phyloP scores from a whole-genome alignment of 768 basidiomycete species.

The Calocybe gangraenosa region DNA sequence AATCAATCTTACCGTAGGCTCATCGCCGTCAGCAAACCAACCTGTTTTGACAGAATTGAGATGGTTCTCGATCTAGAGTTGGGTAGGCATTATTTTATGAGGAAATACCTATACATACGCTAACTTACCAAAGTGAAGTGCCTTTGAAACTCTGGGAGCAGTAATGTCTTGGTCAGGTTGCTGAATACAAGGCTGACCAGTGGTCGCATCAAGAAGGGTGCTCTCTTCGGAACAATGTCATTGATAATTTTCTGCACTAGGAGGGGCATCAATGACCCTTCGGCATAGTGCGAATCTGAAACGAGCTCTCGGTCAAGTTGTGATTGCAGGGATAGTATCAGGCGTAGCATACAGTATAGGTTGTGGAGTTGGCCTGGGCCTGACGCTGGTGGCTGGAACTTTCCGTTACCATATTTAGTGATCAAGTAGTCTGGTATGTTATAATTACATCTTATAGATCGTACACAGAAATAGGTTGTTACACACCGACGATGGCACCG shows the following conservation, averaged over 20 bases:
- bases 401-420: conserved; percentile 17
- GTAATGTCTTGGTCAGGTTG: conserved; percentile 19
- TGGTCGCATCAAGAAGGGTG: conserved; percentile 34
- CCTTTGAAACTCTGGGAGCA: conserved; percentile 25
- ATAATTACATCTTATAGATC: not conserved
- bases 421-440: conserved; percentile 17
- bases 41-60: conserved; percentile 10
- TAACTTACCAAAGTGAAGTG: conserved; percentile 25
- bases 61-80: conserved; percentile 13
- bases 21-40: conserved; percentile 19
- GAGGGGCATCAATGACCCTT: conserved; percentile 30
- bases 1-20: conserved; percentile 11
- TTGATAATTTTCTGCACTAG: conserved; percentile 32
- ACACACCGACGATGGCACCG: conserved; percentile 21
- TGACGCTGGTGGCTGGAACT: conserved; percentile 10
- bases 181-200: conserved; percentile 25
- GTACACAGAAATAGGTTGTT: not conserved
- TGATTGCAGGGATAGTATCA: not conserved
- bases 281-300: conserved; percentile 18
- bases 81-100: too few species aligned
- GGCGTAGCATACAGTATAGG: conserved; percentile 14
- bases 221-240: conserved; percentile 22
- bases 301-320: not conserved
- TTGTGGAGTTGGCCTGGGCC: conserved; percentile 15
- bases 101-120: too few species aligned